Conservation (phyloP, 2,329 filamentous ascomycete species). For the Exophiala calicioides region DNA sequence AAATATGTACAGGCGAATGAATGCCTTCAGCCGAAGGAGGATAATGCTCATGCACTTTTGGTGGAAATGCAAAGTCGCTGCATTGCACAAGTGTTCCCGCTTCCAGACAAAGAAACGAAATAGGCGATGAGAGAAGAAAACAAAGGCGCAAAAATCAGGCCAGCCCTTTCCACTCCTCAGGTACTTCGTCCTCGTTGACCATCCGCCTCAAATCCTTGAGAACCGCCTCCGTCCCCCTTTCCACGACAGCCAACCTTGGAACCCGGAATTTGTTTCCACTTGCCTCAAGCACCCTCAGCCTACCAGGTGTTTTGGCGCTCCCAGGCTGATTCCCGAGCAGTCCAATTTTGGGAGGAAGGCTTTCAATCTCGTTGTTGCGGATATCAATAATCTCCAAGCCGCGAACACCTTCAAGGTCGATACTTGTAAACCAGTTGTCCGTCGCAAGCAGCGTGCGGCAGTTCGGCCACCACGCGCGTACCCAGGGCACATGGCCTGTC, state of each 20-base stretch:
- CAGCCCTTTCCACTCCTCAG: slow-evolving; percentile 33
- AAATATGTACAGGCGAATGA: too few species aligned
- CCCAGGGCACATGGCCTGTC: slow-evolving; percentile 62
- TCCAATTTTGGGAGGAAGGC: slow-evolving; percentile 77
- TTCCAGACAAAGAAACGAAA: too few species aligned
- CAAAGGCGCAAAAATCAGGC: too few species aligned
- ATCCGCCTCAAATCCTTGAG: slow-evolving; percentile 77
- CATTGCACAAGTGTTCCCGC: too few species aligned
- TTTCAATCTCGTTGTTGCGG: slow-evolving; percentile 81
- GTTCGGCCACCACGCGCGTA: slow-evolving; percentile 69
- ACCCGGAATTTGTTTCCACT: slow-evolving; percentile 85
- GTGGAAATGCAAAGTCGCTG: too few species aligned
- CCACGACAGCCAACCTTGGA: slow-evolving; percentile 78
- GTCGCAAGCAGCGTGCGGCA: slow-evolving; percentile 70
- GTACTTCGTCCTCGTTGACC: slow-evolving; percentile 58
- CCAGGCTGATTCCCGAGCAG: slow-evolving; percentile 63
- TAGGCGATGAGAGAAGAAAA: too few species aligned
- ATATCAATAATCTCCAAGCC: slow-evolving; percentile 77
- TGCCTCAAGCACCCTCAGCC: slow-evolving; percentile 68
- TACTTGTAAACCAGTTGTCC: slow-evolving; percentile 75
- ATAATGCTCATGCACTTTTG: too few species aligned
- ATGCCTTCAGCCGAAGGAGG: too few species aligned
- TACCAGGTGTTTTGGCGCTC: slow-evolving; percentile 47
- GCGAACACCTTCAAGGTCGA: slow-evolving; percentile 71
- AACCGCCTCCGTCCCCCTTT: slow-evolving; percentile 83